Evolutionary conservation across 1,139 yeast genomes (phyloP).

Genomic region (Diutina pseudorugosa): DNA sequence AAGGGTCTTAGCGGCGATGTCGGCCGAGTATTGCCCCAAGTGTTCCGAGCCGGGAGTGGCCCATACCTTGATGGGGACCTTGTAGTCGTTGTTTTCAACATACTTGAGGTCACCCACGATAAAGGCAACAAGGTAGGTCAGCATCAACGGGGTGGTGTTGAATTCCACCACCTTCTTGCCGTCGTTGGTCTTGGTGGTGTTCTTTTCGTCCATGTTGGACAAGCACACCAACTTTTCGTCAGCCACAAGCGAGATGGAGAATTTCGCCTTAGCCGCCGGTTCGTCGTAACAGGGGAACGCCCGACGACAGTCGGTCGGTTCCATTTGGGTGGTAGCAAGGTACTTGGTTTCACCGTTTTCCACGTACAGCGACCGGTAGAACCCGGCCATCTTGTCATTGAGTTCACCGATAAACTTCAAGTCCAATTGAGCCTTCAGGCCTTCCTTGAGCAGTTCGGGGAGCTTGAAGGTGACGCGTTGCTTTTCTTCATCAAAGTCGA

Average conservation of each 20-base stretch:
- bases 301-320: slow-evolving; percentile 80
- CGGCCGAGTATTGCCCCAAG: slow-evolving; percentile 19
- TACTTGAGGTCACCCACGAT: slow-evolving; percentile 68
- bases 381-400: slow-evolving; percentile 72
- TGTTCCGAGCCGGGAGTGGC: slow-evolving; percentile 11
- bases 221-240: slow-evolving; percentile 50
- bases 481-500: slow-evolving; percentile 35
- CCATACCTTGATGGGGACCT: slow-evolving; percentile 10
- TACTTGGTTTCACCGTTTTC: slow-evolving; percentile 49
- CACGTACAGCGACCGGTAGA: slow-evolving; percentile 63
- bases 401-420: slow-evolving; percentile 60
- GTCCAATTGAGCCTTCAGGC: slow-evolving; percentile 30
- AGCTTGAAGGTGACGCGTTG: slow-evolving; percentile 59
- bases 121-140: slow-evolving; percentile 68
- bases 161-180: slow-evolving; percentile 39
- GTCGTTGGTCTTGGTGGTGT: slow-evolving; percentile 30
- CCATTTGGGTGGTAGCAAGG: slow-evolving; percentile 80
- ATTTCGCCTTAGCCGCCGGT: slow-evolving; percentile 73
- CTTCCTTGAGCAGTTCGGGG: slow-evolving; percentile 32
- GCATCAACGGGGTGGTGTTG: slow-evolving; percentile 56
- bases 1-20: slow-evolving; percentile 53
- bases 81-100: slow-evolving; percentile 28
- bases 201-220: slow-evolving; percentile 67
- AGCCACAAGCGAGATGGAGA: slow-evolving; percentile 53
- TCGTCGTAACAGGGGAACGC: slow-evolving; percentile 91